Conservation (phyloP, 345 rosid genomes). For the Rhodamnia rubescens region DNA sequence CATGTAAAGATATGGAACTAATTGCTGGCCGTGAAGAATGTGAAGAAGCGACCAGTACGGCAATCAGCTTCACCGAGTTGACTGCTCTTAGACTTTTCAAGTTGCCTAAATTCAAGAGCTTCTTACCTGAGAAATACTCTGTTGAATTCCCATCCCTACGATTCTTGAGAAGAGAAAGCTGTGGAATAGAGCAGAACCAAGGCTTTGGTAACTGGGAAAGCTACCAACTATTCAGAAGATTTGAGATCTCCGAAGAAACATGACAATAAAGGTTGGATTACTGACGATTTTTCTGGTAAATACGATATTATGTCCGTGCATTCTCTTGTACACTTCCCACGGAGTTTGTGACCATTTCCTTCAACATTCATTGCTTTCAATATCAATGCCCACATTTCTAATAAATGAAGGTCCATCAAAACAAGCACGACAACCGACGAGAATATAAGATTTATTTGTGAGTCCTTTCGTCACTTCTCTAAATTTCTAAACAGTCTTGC, state of each 20-base stretch:
- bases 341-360: neutral
- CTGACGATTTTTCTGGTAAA: neutral
- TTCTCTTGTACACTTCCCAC: neutral
- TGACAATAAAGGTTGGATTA: no score
- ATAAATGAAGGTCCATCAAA: no score
- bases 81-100: neutral
- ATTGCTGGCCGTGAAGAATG: neutral
- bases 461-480: neutral
- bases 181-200: fast-evolving
- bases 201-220: neutral
- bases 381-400: no score
- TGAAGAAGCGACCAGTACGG: fast-evolving
- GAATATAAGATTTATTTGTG: no score
- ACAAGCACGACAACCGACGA: no score
- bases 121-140: fast-evolving
- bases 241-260: no score
- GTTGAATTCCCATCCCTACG: neutral
- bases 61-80: neutral
- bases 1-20: neutral
- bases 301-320: neutral
- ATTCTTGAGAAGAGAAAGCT: fast-evolving
- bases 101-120: fast-evolving
- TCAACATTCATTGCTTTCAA: neutral
- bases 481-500: neutral
- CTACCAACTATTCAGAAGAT: fast-evolving